A percentile compares a stretch with the other conserved stretches of the same genome.
Evolutionary conservation across 441 rosid genomes (phyloP).

Genomic region (Bocquillonia castaneifolia): DNA sequence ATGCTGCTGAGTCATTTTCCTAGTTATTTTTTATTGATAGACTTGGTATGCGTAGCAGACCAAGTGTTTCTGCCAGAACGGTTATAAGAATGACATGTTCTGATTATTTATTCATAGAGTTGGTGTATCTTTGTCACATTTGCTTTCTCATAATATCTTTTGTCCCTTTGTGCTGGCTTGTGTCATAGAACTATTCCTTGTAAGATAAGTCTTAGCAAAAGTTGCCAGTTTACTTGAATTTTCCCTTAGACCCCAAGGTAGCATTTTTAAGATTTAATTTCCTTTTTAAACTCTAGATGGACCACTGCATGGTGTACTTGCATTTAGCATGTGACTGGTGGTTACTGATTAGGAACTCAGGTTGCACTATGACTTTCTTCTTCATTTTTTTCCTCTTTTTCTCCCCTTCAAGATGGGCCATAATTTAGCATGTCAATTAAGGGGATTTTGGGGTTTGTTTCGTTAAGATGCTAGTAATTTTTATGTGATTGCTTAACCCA

Average conservation of each 20-base stretch:
- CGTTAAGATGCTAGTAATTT: background rate
- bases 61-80: conserved; percentile 10
- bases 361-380: no score
- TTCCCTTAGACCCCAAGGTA: conserved; percentile 4
- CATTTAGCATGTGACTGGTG: background rate
- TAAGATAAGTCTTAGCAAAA: conserved; percentile 10
- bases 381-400: no score
- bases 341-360: no score
- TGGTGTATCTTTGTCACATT: conserved; percentile 18
- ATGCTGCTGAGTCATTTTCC: background rate
- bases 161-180: conserved; percentile 19
- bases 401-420: no score
- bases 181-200: conserved; percentile 5
- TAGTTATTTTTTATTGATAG: conserved; percentile 4
- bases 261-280: background rate
- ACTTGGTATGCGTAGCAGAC: conserved; percentile 7
- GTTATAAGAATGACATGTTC: conserved; percentile 4
- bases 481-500: background rate
- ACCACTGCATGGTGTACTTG: background rate
- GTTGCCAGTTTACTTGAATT: background rate
- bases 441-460: background rate
- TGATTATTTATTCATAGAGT: conserved; percentile 19
- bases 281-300: background rate
- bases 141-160: conserved; percentile 22
- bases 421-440: no score